These are phyloP conservation scores for Mucor indicus DNA, from an alignment of 371 early-diverging fungal genomes.

Conservation along the genomic window DNA sequence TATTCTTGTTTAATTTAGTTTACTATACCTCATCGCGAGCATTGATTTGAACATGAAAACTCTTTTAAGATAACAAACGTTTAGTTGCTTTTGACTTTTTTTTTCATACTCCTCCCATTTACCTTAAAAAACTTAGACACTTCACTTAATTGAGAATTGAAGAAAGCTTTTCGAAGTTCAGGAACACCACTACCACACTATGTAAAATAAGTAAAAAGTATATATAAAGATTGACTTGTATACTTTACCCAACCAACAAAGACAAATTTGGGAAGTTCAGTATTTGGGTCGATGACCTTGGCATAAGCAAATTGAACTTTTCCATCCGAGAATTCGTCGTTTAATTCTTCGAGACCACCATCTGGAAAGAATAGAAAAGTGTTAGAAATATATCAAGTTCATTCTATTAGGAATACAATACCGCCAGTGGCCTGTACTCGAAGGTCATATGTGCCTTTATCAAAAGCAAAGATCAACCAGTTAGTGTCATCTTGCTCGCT, in stretches of 20 bases:
- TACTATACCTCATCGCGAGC: slow-evolving; percentile 73
- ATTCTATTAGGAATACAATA: slow-evolving; percentile 12
- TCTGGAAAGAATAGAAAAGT: slow-evolving; percentile 26
- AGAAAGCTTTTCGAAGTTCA: slow-evolving; percentile 85
- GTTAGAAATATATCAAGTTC: background rate
- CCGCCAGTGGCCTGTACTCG: slow-evolving; percentile 71
- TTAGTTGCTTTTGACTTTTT: background rate
- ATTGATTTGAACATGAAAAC: slow-evolving; percentile 86
- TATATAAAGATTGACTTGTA: background rate
- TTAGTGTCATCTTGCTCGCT: slow-evolving; percentile 51
- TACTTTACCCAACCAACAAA: slow-evolving; percentile 85
- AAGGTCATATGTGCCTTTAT: slow-evolving; percentile 81
- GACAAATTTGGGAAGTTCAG: slow-evolving; percentile 84
- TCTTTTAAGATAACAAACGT: slow-evolving; percentile 37
- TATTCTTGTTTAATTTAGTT: too few relatives aligned
- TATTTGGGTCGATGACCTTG: slow-evolving; percentile 84
- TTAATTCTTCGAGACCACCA: slow-evolving; percentile 82
- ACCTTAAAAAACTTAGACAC: slow-evolving; percentile 77
- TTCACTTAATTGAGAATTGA: slow-evolving; percentile 79
- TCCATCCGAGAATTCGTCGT: slow-evolving; percentile 87
- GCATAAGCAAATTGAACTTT: slow-evolving; percentile 90
- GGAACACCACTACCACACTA: slow-evolving; percentile 95
- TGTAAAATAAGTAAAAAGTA: background rate
- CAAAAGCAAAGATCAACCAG: slow-evolving; percentile 85
- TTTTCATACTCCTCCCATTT: slow-evolving; percentile 11